Evolutionary conservation across 164 flowering plant species (phyloP).

Genomic region (Stephania cephalantha): DNA sequence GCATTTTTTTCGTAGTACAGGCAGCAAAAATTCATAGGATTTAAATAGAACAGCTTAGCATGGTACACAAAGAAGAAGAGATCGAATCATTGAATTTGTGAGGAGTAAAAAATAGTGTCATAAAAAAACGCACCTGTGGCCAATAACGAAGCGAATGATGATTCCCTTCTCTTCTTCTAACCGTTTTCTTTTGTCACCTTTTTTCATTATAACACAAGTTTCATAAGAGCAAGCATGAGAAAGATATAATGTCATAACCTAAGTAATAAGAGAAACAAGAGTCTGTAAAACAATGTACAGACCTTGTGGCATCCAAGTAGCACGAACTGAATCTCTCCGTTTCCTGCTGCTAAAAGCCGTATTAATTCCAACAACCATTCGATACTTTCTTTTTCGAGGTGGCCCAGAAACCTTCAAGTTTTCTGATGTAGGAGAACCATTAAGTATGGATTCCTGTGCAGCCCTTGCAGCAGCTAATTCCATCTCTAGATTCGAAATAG

Average conservation of each 20-base stretch:
- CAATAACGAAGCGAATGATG: conserved; percentile 83
- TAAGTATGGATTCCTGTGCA: conserved; percentile 70
- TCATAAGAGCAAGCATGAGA: conserved; percentile 1
- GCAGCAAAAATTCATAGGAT: background rate
- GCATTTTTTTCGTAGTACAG: background rate
- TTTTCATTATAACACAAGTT: conserved; percentile 7
- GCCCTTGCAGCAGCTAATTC: conserved; percentile 96
- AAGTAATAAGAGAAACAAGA: background rate
- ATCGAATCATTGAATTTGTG: background rate
- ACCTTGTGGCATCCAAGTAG: conserved; percentile 99
- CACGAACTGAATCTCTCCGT: conserved; percentile 93
- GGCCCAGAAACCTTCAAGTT: conserved; percentile 34
- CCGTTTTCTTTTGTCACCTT: conserved; percentile 77
- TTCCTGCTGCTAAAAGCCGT: conserved; percentile 98
- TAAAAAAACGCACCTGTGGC: conserved; percentile 65
- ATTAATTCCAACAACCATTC: conserved; percentile 90
- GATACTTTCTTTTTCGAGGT: conserved; percentile 48
- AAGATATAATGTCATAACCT: background rate
- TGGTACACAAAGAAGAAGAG: background rate
- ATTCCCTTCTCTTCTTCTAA: conserved; percentile 98
- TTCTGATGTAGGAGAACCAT: conserved; percentile 67
- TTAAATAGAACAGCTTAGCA: background rate
- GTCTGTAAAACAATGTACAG: background rate
- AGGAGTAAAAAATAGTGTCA: background rate
- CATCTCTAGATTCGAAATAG: conserved; percentile 91